A percentile compares a stretch with the other conserved stretches of the same genome.
Conservation (phyloP, 805 yeast species). For the Starmera pachycereana region DNA sequence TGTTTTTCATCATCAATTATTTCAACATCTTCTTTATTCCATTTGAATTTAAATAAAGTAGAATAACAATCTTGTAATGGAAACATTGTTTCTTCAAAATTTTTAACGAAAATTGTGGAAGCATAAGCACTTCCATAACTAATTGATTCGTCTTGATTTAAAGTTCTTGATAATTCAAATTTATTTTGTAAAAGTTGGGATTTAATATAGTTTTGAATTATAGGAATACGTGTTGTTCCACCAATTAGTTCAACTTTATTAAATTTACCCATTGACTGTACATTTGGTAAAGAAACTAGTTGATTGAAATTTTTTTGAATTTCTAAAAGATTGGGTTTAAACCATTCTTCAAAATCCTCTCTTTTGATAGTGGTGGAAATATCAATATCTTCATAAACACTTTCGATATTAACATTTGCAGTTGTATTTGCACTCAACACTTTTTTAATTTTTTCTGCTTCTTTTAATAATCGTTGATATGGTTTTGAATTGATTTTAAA, state of each 20-base stretch:
- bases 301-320: slow-evolving; percentile 49
- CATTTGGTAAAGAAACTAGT: slow-evolving; percentile 40
- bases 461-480: slow-evolving; percentile 62
- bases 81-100: slow-evolving; percentile 77
- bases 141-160: slow-evolving; percentile 95
- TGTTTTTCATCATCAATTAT: slow-evolving; percentile 55
- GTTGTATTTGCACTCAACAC: slow-evolving; percentile 70
- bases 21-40: slow-evolving; percentile 66
- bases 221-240: slow-evolving; percentile 78
- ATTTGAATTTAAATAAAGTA: slow-evolving; percentile 65
- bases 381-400: slow-evolving; percentile 77
- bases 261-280: slow-evolving; percentile 53
- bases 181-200: slow-evolving; percentile 54
- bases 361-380: slow-evolving; percentile 55
- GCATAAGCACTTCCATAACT: slow-evolving; percentile 95
- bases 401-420: slow-evolving; percentile 74
- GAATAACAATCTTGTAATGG: slow-evolving; percentile 74
- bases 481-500: slow-evolving; percentile 69
- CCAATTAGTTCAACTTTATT: slow-evolving; percentile 74
- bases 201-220: slow-evolving; percentile 53
- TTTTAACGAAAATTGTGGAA: slow-evolving; percentile 82
- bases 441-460: slow-evolving; percentile 72
- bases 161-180: slow-evolving; percentile 57
- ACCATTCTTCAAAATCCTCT: slow-evolving; percentile 67
- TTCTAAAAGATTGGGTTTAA: slow-evolving; percentile 52